A percentile compares a stretch with the other conserved stretches of the same genome.
These are phyloP conservation scores for Fomitopsis pinicola DNA, from an alignment of 1,284 basidiomycete genomes.

Conservation along the genomic window DNA sequence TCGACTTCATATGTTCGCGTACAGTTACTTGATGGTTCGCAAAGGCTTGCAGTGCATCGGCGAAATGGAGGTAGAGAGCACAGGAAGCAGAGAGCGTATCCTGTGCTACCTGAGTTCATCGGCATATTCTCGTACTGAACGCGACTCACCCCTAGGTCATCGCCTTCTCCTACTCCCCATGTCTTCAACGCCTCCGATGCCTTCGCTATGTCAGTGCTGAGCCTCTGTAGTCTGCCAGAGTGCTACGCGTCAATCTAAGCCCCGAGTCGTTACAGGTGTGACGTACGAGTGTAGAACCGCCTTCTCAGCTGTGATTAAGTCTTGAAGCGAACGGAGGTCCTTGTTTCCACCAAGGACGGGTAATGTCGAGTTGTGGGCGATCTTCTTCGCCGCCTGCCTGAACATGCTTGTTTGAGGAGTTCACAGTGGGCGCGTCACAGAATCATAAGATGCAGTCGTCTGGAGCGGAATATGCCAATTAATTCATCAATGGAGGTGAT, in stretches of 20 bases:
- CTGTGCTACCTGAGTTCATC: slow-evolving; percentile 31
- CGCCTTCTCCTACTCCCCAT: slow-evolving; percentile 86
- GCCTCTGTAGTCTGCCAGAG: slow-evolving; percentile 51
- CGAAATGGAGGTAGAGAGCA: slow-evolving; percentile 67
- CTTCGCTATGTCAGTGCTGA: slow-evolving; percentile 63
- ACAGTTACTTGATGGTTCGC: slow-evolving; percentile 73
- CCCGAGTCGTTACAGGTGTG: background rate
- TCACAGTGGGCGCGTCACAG: no score
- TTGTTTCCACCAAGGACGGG: slow-evolving; percentile 77
- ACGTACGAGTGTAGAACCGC: slow-evolving; percentile 70
- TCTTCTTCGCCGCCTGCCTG: slow-evolving; percentile 67
- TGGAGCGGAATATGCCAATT: no score
- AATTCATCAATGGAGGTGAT: no score
- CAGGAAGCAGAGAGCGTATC: slow-evolving; percentile 77
- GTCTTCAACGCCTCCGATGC: slow-evolving; percentile 71
- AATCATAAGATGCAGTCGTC: no score
- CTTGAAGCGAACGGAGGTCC: slow-evolving; percentile 80
- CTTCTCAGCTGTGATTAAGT: slow-evolving; percentile 89
- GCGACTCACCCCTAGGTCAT: slow-evolving; percentile 72
- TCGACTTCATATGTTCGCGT: slow-evolving; percentile 71
- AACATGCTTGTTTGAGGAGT: slow-evolving; percentile 45
- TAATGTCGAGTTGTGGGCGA: slow-evolving; percentile 83
- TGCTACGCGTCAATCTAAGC: background rate
- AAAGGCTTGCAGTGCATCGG: slow-evolving; percentile 67
- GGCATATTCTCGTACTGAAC: background rate